Conservation (phyloP, 129 eudicot species). For the Flaveria brownii region DNA sequence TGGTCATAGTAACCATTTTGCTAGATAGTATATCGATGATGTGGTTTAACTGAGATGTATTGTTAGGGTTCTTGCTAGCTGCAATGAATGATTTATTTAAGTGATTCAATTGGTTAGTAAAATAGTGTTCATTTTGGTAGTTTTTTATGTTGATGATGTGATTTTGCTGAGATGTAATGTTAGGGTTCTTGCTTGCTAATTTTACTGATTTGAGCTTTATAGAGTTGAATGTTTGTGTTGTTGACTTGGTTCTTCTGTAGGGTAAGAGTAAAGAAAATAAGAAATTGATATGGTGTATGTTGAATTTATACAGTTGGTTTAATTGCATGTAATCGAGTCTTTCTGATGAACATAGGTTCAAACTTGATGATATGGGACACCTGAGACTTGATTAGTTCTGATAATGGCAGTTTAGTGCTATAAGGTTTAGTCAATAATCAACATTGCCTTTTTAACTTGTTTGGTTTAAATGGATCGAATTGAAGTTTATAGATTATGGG, state of each 20-base stretch:
- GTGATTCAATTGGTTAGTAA: constrained; percentile 47
- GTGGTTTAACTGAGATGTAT: background rate
- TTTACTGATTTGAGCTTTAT: constrained; percentile 15
- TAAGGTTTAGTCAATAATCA: constrained; percentile 6
- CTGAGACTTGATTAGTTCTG: background rate
- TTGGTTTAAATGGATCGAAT: constrained; percentile 18
- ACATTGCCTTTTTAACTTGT: background rate
- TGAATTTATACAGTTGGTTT: constrained; percentile 3
- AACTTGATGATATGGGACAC: background rate
- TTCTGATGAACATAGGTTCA: constrained; percentile 13
- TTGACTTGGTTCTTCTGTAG: too few relatives aligned
- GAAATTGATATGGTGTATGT: background rate
- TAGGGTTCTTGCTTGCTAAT: constrained; percentile 13
- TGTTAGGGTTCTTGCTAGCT: constrained; percentile 15
- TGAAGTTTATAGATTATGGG: background rate
- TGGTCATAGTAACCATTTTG: constrained; percentile 15
- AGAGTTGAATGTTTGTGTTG: background rate
- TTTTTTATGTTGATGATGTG: background rate
- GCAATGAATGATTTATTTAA: constrained; percentile 25
- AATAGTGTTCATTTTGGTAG: background rate
- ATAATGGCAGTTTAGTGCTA: background rate
- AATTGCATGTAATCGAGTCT: background rate
- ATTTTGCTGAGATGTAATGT: background rate
- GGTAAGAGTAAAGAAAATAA: too few relatives aligned
- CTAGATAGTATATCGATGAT: background rate